Base-by-base conservation (phyloP, 73 alveolate species). In the Blepharisma stoltei region DNA sequence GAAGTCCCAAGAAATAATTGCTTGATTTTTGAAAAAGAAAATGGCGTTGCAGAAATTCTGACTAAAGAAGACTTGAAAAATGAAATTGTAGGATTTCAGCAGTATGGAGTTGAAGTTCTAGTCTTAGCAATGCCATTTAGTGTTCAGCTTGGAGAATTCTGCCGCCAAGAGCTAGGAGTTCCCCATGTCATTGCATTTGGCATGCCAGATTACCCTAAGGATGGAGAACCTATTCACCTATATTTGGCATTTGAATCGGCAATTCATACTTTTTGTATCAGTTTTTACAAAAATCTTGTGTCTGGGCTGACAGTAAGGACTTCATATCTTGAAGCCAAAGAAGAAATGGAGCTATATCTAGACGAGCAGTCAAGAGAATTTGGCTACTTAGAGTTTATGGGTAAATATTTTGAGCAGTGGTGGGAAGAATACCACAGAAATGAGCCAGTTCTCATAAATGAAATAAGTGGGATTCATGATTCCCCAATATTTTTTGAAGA, bases 401-500 rank as follows among this genome's bases (percentile, higher is more conserved):
- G 41, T 47, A 38, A 60, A 18, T 14, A 60, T 60, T 14, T 69
- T 23, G 45, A 37, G 41, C 27, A 44, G 4, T 69, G 65, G 80
- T 44, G 55, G 79, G 23, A 43, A 9, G 76, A 37, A 14, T 25
- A 11, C 65, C 60, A 37, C 27, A 25, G 45, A 46, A 43, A 69
- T n/a, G 79, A 46, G 11, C 79, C 79, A 44, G 43, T 69, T 46
- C 60, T 69, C 20, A 7, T 69, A 38, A n/a, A 38, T n/a, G 79
- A 23, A 37, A 4, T 7, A 7, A 38, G 38, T 43, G n/a, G 41
- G 1, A 20, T 14, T 9, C 79, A 69, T 69, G 79, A 69, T 69
- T 9, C 21, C 0, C 23, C 23, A 44, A 7, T 69, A n/a, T 69
- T 69, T 5, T 38, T n/a, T 52, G 67, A 52, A 52, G 23, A 20